These are phyloP conservation scores for Trichoderma lentiforme DNA, from an alignment of 2,329 filamentous ascomycete genomes.

Conservation along the genomic window DNA sequence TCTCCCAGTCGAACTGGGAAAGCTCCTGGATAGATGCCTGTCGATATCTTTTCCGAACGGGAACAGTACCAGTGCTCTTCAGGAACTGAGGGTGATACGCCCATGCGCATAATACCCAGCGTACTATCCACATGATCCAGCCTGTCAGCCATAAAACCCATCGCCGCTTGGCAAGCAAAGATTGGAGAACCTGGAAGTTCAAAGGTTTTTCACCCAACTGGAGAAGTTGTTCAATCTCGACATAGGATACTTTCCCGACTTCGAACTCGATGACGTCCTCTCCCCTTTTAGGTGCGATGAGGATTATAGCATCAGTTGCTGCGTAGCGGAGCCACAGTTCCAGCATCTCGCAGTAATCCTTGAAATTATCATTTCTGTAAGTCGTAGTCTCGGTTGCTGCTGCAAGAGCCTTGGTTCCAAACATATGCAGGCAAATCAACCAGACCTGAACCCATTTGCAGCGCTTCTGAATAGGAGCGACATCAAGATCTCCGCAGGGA, in stretches of 20 bases:
- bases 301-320: background rate
- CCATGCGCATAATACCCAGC: no score
- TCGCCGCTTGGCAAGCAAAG: background rate
- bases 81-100: background rate
- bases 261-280: background rate
- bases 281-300: background rate
- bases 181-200: background rate
- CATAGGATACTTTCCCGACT: background rate
- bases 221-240: background rate
- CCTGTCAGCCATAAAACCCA: background rate
- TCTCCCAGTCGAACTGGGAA: background rate
- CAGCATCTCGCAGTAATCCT: background rate
- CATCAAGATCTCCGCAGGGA: background rate
- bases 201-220: background rate
- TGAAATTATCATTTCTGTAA: no score
- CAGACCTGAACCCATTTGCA: background rate
- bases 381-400: background rate
- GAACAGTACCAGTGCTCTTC: background rate
- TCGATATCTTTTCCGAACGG: background rate
- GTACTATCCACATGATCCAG: background rate
- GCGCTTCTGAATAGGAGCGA: fast-evolving
- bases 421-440: background rate
- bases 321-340: background rate
- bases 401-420: background rate
- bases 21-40: background rate